Conservation (phyloP, 768 basidiomycete genomes). For the Lactifluus echinatus region DNA sequence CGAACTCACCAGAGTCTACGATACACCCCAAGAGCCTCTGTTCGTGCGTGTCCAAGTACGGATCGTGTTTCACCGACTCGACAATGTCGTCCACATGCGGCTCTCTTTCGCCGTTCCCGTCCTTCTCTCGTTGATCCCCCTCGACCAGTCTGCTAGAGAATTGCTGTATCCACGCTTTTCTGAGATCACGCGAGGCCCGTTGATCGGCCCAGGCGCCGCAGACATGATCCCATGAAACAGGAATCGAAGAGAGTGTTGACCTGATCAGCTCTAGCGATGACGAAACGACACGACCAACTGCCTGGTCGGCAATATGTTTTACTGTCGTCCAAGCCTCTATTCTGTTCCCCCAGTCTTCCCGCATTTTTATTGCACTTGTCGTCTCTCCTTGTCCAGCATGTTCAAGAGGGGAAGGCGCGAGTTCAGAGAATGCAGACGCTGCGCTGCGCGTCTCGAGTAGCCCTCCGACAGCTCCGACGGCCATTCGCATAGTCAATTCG, state of each 20-base stretch:
- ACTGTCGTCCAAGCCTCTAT: slow-evolving; percentile 65
- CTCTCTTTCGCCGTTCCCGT: slow-evolving; percentile 22
- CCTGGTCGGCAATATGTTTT: slow-evolving; percentile 65
- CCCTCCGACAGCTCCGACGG: slow-evolving; percentile 67
- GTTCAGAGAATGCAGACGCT: slow-evolving; percentile 15
- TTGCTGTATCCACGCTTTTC: slow-evolving; percentile 61
- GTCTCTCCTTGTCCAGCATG: slow-evolving; percentile 18
- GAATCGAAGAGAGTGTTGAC: slow-evolving; percentile 37
- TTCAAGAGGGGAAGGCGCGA: neutral
- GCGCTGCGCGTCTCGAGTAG: slow-evolving; percentile 37
- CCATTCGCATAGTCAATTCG: slow-evolving; percentile 78
- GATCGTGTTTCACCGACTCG: slow-evolving; percentile 66
- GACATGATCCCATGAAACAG: slow-evolving; percentile 54
- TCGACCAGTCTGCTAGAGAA: slow-evolving; percentile 43
- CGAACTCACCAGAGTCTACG: slow-evolving; percentile 57
- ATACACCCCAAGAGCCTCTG: slow-evolving; percentile 75
- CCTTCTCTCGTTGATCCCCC: slow-evolving; percentile 32
- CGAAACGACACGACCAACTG: slow-evolving; percentile 56
- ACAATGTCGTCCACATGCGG: slow-evolving; percentile 56
- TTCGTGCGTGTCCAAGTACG: slow-evolving; percentile 74
- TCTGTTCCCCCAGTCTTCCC: slow-evolving; percentile 60
- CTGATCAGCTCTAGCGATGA: slow-evolving; percentile 21
- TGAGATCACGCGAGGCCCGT: slow-evolving; percentile 28
- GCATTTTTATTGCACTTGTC: slow-evolving; percentile 31
- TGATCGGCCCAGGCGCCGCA: slow-evolving; percentile 14